Conservation (phyloP, 1,284 basidiomycete species). For the Irpex sp. region DNA sequence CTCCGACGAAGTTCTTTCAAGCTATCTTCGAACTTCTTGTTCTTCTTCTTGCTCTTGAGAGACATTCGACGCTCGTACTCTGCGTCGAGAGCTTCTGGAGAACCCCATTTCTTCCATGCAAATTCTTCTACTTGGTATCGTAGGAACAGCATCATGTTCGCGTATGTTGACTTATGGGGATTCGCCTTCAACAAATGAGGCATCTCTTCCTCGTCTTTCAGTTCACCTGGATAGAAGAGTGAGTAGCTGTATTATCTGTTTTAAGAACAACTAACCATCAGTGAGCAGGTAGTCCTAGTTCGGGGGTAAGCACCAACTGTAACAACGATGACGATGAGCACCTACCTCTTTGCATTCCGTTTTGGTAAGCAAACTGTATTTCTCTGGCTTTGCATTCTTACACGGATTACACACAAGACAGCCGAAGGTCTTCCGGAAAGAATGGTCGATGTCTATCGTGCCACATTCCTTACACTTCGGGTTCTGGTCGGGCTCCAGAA, state of each 20-base stretch:
- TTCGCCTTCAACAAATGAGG: conserved; percentile 99
- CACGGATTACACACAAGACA: conserved; percentile 87
- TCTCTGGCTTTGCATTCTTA: conserved; percentile 85
- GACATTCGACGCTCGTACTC: conserved; percentile 81
- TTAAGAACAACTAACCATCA: conserved; percentile 54
- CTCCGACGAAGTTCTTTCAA: conserved; percentile 78
- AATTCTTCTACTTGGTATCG: conserved; percentile 98
- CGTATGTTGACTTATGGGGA: conserved; percentile 91
- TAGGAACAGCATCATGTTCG: conserved; percentile 99
- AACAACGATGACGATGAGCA: neutral
- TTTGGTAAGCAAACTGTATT: conserved; percentile 95
- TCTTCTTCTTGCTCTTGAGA: conserved; percentile 89
- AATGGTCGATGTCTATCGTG: conserved; percentile 82
- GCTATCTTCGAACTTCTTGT: conserved; percentile 90
- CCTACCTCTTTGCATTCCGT: conserved; percentile 95
- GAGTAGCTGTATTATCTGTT: neutral
- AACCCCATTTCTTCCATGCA: conserved; percentile 91
- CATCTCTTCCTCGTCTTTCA: conserved; percentile 87
- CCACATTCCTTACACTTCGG: conserved; percentile 83
- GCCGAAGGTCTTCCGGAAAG: conserved; percentile 77
- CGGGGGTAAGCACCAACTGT: conserved; percentile 3
- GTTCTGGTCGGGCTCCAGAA: conserved; percentile 64
- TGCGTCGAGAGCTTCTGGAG: conserved; percentile 84
- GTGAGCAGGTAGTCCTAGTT: conserved; percentile 85
- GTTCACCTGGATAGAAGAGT: conserved; percentile 59